Percentiles rank a stretch among this genome's conserved stretches.
Conservation (phyloP, 805 yeast species). For the Ogataea nakhonphanomensis region DNA sequence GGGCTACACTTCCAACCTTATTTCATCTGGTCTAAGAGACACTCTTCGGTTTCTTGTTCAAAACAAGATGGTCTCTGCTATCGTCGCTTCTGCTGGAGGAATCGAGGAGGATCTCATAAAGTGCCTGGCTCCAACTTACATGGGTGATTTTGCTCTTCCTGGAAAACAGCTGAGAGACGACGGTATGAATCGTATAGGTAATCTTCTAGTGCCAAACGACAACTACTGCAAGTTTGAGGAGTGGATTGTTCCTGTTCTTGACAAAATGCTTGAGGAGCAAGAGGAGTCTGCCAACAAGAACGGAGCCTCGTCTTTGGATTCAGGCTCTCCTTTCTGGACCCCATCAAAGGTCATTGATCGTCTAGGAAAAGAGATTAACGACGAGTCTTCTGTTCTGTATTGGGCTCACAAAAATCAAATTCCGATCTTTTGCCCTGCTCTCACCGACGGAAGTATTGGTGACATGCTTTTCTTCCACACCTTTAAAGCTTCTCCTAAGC, state of each 20-base stretch:
- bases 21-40: constrained; percentile 91
- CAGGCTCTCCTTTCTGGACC: constrained; percentile 80
- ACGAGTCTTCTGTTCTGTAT: constrained; percentile 88
- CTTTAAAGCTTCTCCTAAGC: constrained; percentile 88
- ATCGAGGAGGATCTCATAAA: constrained; percentile 96
- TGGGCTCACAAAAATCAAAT: constrained; percentile 98
- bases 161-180: constrained; percentile 85
- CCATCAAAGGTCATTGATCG: constrained; percentile 92
- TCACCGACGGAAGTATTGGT: constrained; percentile 98
- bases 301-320: constrained; percentile 58
- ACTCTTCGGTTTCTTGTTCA: constrained; percentile 86
- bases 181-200: constrained; percentile 98
- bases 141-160: constrained; percentile 84
- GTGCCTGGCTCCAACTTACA: constrained; percentile 91
- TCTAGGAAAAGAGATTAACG: constrained; percentile 90
- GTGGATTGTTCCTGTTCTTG: constrained; percentile 96
- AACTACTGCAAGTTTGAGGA: constrained; percentile 97
- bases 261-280: constrained; percentile 84
- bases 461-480: constrained; percentile 99
- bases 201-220: constrained; percentile 94
- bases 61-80: constrained; percentile 89
- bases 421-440: constrained; percentile 95
- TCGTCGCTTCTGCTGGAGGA: constrained; percentile 98
- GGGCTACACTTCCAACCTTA: constrained; percentile 96
- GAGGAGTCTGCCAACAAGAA: constrained; percentile 55